Evolutionary conservation across 2,329 filamentous ascomycete genomes (phyloP).

Genomic region (Balansia obtecta): DNA sequence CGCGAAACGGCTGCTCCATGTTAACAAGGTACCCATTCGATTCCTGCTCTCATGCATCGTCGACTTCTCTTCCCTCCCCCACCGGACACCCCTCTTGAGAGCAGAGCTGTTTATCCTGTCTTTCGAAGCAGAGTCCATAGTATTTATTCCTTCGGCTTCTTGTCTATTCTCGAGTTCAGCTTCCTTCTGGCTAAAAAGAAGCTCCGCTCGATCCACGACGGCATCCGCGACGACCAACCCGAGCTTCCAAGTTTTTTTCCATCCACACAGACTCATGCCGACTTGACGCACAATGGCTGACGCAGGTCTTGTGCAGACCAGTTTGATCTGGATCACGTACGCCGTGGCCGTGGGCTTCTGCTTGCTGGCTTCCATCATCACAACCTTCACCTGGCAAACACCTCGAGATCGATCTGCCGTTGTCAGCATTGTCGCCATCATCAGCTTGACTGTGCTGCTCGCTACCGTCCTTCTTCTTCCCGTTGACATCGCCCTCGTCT

Average conservation of each 20-base stretch:
- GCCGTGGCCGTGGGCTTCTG: conserved; percentile 68
- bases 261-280: neutral
- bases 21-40: neutral
- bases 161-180: neutral
- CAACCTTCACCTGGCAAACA: conserved; percentile 84
- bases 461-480: conserved; percentile 87
- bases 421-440: conserved; percentile 73
- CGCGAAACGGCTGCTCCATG: neutral
- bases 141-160: neutral
- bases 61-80: neutral
- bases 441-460: conserved; percentile 76
- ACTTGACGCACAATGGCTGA: conserved; percentile 21
- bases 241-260: neutral
- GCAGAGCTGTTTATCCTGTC: neutral
- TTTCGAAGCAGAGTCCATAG: too few species aligned
- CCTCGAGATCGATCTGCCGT: conserved; percentile 73
- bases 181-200: neutral
- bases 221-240: neutral
- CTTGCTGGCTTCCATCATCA: conserved; percentile 66
- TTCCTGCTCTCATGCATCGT: neutral
- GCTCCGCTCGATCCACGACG: neutral
- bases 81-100: neutral
- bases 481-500: conserved; percentile 90
- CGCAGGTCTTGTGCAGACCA: conserved; percentile 63
- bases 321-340: conserved; percentile 92